Base-by-base conservation (phyloP, 75 land plant genomes). In the Azolla pinnata region DNA sequence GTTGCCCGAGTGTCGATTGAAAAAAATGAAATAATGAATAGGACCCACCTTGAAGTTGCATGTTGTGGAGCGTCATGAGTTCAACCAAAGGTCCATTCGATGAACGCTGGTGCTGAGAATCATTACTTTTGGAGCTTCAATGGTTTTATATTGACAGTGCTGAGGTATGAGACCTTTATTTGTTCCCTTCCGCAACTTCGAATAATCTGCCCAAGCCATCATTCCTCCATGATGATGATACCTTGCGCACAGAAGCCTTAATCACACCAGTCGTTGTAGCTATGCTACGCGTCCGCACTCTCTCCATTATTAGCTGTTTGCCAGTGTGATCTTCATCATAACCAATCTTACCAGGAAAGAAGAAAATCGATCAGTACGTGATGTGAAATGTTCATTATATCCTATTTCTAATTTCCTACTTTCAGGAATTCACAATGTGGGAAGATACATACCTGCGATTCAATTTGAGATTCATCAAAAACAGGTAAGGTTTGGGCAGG, bases 241-340 rank as follows among this genome's bases (percentile, higher is more conserved):
- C 40, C 24, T 54, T 54, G 30, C 29, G 31, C 1, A 14, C 26
- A 20, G 8, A 2, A 19, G 5, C 54, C 24, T 26, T 2, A 21
- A 16, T 56, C 61, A 19, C 21, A 16, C 48, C 21, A 29, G n/a
- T 4, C 2, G 47, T 4, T 21, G 31, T 42, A 29, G 67, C 30
- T 33, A 48, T 56, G 52, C 56, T 58, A 16, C 80, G 46, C n/a
- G 86, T 68, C 34, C 79, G 73, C 28, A 83, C 84, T 76, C 77
- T 81, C 44, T 88, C 98, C 56, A 93, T 85, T 45, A 88, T 77
- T 73, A 76, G 74, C 61, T 93, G 96, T 48, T 76, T 79, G 26
- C 84, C 96, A n/a, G 85, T 76, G 56, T 83, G 69, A 67, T 89
- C 96, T 77, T 86, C 96, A 66, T 83, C 98, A 67, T 93, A 88